Evolutionary conservation across 1,284 basidiomycete genomes (phyloP).

Genomic region (Austroboletus sp.): DNA sequence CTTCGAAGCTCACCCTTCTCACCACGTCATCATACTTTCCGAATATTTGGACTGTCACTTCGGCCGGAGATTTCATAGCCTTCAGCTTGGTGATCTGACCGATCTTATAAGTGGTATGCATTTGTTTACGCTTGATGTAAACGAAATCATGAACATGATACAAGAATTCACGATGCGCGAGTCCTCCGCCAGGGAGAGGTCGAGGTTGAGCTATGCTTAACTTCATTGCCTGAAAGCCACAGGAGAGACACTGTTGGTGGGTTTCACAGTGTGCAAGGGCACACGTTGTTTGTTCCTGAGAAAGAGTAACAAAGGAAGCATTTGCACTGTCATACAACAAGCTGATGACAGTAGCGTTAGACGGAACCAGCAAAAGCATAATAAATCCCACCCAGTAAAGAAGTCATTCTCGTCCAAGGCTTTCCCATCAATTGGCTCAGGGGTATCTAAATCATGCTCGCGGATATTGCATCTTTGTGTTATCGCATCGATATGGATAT

Average conservation of each 20-base stretch:
- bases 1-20: slow-evolving; percentile 13
- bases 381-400: slow-evolving; percentile 42
- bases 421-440: slow-evolving; percentile 40
- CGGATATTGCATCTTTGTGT: slow-evolving; percentile 49
- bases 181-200: slow-evolving; percentile 29
- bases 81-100: slow-evolving; percentile 47
- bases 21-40: slow-evolving; percentile 40
- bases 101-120: slow-evolving; percentile 39
- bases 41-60: slow-evolving; percentile 38
- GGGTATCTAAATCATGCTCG: slow-evolving; percentile 36
- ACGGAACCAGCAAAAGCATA: not conserved
- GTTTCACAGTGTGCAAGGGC: slow-evolving; percentile 31
- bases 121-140: slow-evolving; percentile 38
- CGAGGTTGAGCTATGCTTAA: slow-evolving; percentile 20
- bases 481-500: slow-evolving; percentile 46
- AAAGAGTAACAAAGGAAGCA: slow-evolving; percentile 41
- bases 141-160: slow-evolving; percentile 58
- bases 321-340: slow-evolving; percentile 42
- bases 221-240: slow-evolving; percentile 34
- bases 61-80: slow-evolving; percentile 19
- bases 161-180: slow-evolving; percentile 34
- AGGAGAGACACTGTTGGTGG: slow-evolving; percentile 43
- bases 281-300: slow-evolving; percentile 29
- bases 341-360: slow-evolving; percentile 24
- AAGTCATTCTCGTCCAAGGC: slow-evolving; percentile 43